Conservation (phyloP, 2,329 filamentous ascomycete genomes). For the Magnaporthales sp. region DNA sequence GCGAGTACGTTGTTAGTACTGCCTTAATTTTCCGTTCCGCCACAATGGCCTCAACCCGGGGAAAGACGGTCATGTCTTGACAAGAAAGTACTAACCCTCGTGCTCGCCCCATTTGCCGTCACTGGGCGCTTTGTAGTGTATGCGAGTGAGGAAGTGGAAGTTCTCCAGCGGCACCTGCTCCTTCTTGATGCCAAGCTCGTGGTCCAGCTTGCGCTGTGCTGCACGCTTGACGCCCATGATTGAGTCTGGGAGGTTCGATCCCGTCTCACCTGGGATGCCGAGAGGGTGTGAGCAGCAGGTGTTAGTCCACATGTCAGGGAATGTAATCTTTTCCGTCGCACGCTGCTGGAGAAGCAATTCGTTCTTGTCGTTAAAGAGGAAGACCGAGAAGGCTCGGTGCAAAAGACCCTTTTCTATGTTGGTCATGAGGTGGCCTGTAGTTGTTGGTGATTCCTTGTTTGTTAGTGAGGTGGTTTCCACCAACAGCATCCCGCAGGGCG, state of each 20-base stretch:
- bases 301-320: conserved; percentile 99
- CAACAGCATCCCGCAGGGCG: too few relatives aligned
- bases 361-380: conserved; percentile 93
- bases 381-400: conserved; percentile 95
- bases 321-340: conserved; percentile 94
- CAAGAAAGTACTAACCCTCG: conserved; percentile 36
- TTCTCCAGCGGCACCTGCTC: conserved; percentile 84
- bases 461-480: neutral
- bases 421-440: conserved; percentile 90
- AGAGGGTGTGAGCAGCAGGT: conserved; percentile 98
- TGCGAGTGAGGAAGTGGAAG: conserved; percentile 90
- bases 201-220: conserved; percentile 85
- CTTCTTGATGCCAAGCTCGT: conserved; percentile 86
- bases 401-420: conserved; percentile 96
- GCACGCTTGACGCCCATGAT: conserved; percentile 83
- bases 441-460: conserved; percentile 23
- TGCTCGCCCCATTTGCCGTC: conserved; percentile 99
- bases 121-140: conserved; percentile 96
- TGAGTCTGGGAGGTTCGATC: conserved; percentile 69
- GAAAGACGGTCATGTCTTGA: neutral
- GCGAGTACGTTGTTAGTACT: neutral
- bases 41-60: neutral
- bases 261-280: conserved; percentile 84
- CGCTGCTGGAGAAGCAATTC: conserved; percentile 91
- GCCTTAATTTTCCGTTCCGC: neutral